phyloP scores from a whole-genome alignment of 2,329 filamentous ascomycete species.

The Fulvia fulva region DNA sequence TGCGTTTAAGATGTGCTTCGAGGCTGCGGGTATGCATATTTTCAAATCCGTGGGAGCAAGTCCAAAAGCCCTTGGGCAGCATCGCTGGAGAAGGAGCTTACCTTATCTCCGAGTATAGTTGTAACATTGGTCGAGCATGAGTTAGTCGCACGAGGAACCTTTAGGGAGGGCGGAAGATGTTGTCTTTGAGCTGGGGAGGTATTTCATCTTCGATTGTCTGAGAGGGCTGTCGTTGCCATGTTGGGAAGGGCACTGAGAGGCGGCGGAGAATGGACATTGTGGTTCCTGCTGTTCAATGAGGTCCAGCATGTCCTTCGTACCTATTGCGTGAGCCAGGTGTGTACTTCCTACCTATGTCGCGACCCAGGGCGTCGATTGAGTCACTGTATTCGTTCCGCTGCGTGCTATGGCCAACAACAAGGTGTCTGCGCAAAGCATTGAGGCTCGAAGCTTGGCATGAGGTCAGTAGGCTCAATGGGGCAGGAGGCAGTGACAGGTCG shows the following conservation, averaged over 20 bases:
- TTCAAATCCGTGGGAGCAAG: no score
- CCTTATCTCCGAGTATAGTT: constrained; percentile 1
- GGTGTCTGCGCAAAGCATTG: background rate
- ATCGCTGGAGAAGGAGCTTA: no score
- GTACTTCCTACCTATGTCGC: no score
- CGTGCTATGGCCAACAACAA: background rate
- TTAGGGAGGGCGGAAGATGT: constrained; percentile 6
- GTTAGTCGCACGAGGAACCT: constrained; percentile 7
- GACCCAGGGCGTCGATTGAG: no score
- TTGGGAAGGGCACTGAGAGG: constrained; percentile 5
- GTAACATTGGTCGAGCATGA: constrained; percentile 8
- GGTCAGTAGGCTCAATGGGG: background rate
- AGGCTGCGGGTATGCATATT: no score
- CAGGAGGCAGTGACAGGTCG: background rate
- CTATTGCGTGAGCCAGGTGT: no score
- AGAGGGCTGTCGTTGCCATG: background rate
- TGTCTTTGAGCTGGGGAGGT: constrained; percentile 4
- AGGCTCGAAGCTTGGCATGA: background rate
- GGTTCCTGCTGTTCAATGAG: background rate
- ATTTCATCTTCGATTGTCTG: constrained; percentile 1
- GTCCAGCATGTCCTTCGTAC: no score
- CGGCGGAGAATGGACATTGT: constrained; percentile 1
- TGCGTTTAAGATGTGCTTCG: no score
- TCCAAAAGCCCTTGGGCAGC: no score
- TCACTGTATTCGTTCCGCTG: no score